Conservation (phyloP, 2,329 filamentous ascomycete genomes). For the Hypoxylon sp. region DNA sequence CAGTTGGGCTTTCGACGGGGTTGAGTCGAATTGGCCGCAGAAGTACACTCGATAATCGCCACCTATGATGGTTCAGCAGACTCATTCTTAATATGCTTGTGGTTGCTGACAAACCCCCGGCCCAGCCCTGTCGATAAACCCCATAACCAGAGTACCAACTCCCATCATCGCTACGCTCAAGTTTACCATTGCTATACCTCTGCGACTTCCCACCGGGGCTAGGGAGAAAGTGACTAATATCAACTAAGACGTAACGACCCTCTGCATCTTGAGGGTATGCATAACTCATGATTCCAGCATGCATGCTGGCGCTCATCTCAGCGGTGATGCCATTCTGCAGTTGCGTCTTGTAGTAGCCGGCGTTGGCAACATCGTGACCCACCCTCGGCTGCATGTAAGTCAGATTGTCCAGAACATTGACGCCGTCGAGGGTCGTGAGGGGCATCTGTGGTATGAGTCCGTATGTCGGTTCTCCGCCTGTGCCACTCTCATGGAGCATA, state of each 20-base stretch:
- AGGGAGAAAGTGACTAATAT: conserved; percentile 59
- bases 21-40: conserved; percentile 53
- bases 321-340: conserved; percentile 59
- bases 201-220: conserved; percentile 51
- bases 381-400: conserved; percentile 56
- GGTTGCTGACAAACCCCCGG: conserved; percentile 40
- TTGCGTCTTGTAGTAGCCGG: conserved; percentile 63
- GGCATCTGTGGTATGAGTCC: conserved; percentile 62
- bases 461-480: conserved; percentile 67
- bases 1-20: conserved; percentile 46
- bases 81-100: neutral
- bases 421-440: conserved; percentile 50
- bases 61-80: conserved; percentile 38
- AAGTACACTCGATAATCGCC: conserved; percentile 55
- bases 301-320: conserved; percentile 58
- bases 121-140: conserved; percentile 57
- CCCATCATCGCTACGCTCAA: conserved; percentile 50
- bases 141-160: conserved; percentile 56
- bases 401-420: conserved; percentile 58
- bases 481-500: conserved; percentile 65
- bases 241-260: conserved; percentile 54
- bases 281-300: conserved; percentile 62
- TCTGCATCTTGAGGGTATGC: conserved; percentile 52
- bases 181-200: conserved; percentile 52
- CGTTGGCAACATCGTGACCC: conserved; percentile 53